Base-by-base conservation (phyloP, 2,329 filamentous ascomycete genomes). In the Hirsutella thompsonii region DNA sequence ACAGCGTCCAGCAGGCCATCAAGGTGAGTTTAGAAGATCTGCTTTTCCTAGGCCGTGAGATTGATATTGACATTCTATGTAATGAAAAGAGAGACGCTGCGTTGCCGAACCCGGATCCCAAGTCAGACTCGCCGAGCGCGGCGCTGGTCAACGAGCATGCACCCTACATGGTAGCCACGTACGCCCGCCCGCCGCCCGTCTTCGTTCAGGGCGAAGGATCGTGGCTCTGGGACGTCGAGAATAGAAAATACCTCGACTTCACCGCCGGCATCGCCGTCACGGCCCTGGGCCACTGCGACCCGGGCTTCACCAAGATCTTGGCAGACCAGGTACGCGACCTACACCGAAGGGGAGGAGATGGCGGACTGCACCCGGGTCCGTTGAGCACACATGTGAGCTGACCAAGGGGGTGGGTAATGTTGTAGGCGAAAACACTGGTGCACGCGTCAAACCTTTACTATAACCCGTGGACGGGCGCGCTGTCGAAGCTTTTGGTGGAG, bases 381-480 rank as follows among this genome's bases (percentile, higher is more conserved):
- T n/a, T n/a, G n/a, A n/a, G n/a, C n/a, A n/a, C n/a, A n/a, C n/a
- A n/a, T n/a, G 23, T 26, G 23, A 26, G 23, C 23, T 26, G 23
- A 26, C 23, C n/a, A n/a, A n/a, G n/a, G n/a, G n/a, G n/a, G n/a
- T n/a, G n/a, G n/a, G n/a, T n/a, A n/a, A 11, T 8, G 8, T 20
- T 21, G 21, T 20, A 76, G 76, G 72, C 81, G 23, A 70, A 81
- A 54, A 88, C 80, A 8, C 75, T 98, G 38, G 74, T 95, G 42
- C 92, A 98, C 62, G 83, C 85, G 37, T 95, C 88, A 10, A 98
- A 98, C 61, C 76, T 98, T 18, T 98, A 96, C 72, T 84, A 95
- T 65, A 98, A 96, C 64, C 82, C 83, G 2, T 95, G 92, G 85
- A 95, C 86, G 2, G 90, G 90, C 26, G 79, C 82, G 2, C 77